Base-by-base conservation (phyloP, 2,329 filamentous ascomycete species). In the Hypocrella siamensis region DNA sequence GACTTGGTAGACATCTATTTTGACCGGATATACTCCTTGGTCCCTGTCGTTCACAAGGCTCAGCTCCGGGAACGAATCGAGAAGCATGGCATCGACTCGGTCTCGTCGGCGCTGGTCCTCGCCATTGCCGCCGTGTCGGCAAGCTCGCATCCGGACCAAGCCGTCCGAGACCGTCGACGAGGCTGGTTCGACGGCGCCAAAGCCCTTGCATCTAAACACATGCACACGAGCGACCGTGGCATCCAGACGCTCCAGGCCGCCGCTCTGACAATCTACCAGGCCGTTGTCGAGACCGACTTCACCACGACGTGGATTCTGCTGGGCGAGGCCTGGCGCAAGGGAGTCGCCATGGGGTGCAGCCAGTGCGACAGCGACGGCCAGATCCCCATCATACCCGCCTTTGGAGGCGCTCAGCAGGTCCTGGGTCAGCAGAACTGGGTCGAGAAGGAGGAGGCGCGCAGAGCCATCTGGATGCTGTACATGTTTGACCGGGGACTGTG, bases 321-420 rank as follows among this genome's bases (percentile, higher is more conserved):
- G 2, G 40, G 39, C 4, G 39, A 46, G 17, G 43, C 42, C 3
- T 47, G 45, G 44, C 39, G 43, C 12, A 43, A 42, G 26, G 41
- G 42, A 5, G 42, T 42, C 12, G 36, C 37, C 8, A 36, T 37
- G 7, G 44, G 42, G 15, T 43, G 33, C 26, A 42, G 32, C 21
- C 36, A 39, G 5, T 29, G 34, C 8, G 40, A 42, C 16, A 15
- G 28, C 30, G 2, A 16, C 19, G 10, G 30, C 28, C 9, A 28
- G 33, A 4, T 19, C 24, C 15, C 31, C 28, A 18, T 8, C 14
- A 35, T 38, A 3, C 32, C 31, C 15, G 35, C 37, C 3, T 34
- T 45, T 8, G 33, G 37, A 7, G n/a, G n/a, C n/a, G n/a, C n/a
- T n/a, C n/a, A n/a, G n/a, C n/a, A n/a, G 1, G 22, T 33, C 8